Percentiles rank a stretch among this genome's conserved stretches.
Conservation (phyloP, 2,329 filamentous ascomycete species). For the Furcasterigmium furcatum region DNA sequence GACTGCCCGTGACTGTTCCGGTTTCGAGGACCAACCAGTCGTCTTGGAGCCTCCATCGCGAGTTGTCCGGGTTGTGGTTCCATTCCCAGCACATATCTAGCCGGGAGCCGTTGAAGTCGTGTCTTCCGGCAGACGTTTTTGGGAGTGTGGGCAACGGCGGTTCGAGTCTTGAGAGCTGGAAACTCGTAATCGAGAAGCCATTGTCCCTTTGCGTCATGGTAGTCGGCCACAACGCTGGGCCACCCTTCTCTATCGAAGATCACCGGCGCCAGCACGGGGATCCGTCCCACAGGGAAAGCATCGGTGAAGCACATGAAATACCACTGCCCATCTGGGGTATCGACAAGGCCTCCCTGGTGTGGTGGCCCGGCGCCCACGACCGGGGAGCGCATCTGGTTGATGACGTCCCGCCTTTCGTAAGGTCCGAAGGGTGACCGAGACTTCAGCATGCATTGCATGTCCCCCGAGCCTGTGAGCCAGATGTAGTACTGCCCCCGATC, state of each 20-base stretch:
- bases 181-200: too few relatives aligned
- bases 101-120: neutral
- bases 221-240: conserved; percentile 35
- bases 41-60: conserved; percentile 27
- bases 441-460: conserved; percentile 43
- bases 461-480: conserved; percentile 40
- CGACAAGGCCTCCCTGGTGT: conserved; percentile 52
- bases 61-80: conserved; percentile 57
- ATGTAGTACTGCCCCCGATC: conserved; percentile 53
- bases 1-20: conserved; percentile 41
- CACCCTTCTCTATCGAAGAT: conserved; percentile 45
- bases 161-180: too few relatives aligned
- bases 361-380: conserved; percentile 38
- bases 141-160: too few relatives aligned
- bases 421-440: conserved; percentile 44
- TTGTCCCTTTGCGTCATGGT: conserved; percentile 5
- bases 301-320: conserved; percentile 55
- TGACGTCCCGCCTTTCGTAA: conserved; percentile 40
- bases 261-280: conserved; percentile 50
- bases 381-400: conserved; percentile 34
- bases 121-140: too few relatives aligned
- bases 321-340: conserved; percentile 48
- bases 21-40: conserved; percentile 37
- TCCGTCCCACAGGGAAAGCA: conserved; percentile 49
- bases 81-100: conserved; percentile 38